phyloP scores from a whole-genome alignment of 2,329 filamentous ascomycete genomes.

The Aspergillus sp. region DNA sequence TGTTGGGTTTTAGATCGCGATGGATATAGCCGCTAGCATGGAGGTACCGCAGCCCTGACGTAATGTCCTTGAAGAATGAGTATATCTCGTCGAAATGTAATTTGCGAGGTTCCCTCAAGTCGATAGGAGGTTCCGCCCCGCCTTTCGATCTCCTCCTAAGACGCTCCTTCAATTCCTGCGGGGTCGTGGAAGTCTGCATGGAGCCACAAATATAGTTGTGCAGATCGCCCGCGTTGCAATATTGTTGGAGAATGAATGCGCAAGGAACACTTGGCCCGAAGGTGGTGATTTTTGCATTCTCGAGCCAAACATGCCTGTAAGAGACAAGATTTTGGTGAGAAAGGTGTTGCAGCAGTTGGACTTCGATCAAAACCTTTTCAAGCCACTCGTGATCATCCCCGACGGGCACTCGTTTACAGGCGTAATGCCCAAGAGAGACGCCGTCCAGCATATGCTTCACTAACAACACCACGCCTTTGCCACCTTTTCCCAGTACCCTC shows the following conservation, averaged over 20 bases:
- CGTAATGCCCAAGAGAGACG: constrained; percentile 84
- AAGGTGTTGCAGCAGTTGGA: constrained; percentile 85
- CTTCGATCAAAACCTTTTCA: constrained; percentile 90
- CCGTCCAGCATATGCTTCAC: constrained; percentile 90
- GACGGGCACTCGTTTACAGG: constrained; percentile 95
- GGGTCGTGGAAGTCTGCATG: constrained; percentile 61
- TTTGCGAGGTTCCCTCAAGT: constrained; percentile 53
- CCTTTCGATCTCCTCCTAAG: constrained; percentile 80
- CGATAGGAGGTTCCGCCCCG: constrained; percentile 62
- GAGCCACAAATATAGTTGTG: constrained; percentile 81
- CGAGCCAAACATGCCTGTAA: constrained; percentile 96
- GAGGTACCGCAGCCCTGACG: constrained; percentile 84
- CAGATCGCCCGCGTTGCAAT: constrained; percentile 91
- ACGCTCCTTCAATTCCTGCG: constrained; percentile 84
- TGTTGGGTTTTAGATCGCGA: constrained; percentile 91
- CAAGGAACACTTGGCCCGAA: constrained; percentile 93
- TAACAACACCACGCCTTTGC: constrained; percentile 92
- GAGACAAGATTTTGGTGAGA: constrained; percentile 95
- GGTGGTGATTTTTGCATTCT: constrained; percentile 77
- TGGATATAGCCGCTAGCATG: constrained; percentile 93
- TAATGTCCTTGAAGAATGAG: constrained; percentile 93
- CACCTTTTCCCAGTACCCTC: constrained; percentile 79
- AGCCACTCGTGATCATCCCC: constrained; percentile 94
- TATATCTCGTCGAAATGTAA: constrained; percentile 89
- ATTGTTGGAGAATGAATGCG: constrained; percentile 95